phyloP scores from a whole-genome alignment of 2,329 filamentous ascomycete genomes.

The Coniochaeta hoffmannii region DNA sequence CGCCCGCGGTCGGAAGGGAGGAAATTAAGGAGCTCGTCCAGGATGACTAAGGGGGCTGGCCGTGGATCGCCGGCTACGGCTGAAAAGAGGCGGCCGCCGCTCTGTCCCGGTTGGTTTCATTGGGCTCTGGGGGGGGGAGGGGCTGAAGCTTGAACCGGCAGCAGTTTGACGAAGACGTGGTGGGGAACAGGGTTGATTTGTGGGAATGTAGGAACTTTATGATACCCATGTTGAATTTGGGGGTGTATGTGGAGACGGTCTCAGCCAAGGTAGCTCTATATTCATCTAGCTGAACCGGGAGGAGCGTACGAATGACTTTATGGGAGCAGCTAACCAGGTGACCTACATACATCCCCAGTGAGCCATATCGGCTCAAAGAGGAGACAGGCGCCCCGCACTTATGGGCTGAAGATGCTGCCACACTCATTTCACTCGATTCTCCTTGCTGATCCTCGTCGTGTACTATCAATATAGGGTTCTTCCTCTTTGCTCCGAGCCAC shows the following conservation, averaged over 20 bases:
- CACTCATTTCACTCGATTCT: too few relatives aligned
- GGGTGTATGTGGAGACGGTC: background rate
- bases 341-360: too few relatives aligned
- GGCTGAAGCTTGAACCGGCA: too few relatives aligned
- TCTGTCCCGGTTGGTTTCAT: background rate
- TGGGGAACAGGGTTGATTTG: background rate
- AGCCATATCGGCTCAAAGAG: too few relatives aligned
- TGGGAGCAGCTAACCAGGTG: too few relatives aligned
- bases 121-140: background rate
- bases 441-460: too few relatives aligned
- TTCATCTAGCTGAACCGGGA: too few relatives aligned
- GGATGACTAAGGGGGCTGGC: constrained; percentile 49
- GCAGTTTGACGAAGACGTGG: background rate
- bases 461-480: too few relatives aligned
- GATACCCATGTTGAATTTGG: background rate
- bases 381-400: too few relatives aligned
- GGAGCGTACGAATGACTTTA: background rate
- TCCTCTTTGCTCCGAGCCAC: too few relatives aligned
- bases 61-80: background rate
- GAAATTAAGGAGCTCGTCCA: constrained; percentile 61
- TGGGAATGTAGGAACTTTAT: background rate
- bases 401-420: too few relatives aligned
- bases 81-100: background rate
- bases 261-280: too few relatives aligned
- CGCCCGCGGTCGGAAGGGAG: constrained; percentile 33